Evolutionary conservation across 179 eudicot genomes (phyloP).

Genomic region (Monotropa hypopitys): DNA sequence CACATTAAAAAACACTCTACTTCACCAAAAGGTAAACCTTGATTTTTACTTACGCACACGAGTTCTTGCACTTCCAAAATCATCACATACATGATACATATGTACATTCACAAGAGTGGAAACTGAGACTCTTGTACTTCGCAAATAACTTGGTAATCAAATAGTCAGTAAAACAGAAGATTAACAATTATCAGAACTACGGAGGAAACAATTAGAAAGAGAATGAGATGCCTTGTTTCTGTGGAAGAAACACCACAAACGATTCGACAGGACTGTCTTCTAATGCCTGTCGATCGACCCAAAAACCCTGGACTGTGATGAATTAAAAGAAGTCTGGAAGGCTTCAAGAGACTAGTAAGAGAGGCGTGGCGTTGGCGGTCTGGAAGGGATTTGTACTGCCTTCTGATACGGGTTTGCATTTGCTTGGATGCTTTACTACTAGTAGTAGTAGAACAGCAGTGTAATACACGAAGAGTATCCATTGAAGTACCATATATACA

Average conservation of each 20-base stretch:
- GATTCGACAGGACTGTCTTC: slow-evolving; percentile 2
- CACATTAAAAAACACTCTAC: neutral
- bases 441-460: slow-evolving; percentile 10
- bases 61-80: neutral
- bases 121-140: neutral
- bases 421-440: neutral
- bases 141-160: neutral
- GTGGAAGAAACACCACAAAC: slow-evolving; percentile 30
- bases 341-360: slow-evolving; percentile 1
- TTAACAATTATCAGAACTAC: neutral
- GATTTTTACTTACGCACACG: neutral
- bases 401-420: neutral
- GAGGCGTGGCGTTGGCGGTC: neutral
- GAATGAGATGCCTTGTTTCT: slow-evolving; percentile 18
- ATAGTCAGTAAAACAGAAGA: neutral
- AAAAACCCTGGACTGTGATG: slow-evolving; percentile 5
- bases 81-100: neutral
- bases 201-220: neutral
- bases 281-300: slow-evolving; percentile 6
- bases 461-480: slow-evolving; percentile 21
- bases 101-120: neutral
- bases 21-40: neutral
- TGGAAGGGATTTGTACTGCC: slow-evolving; percentile 16
- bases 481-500: neutral
- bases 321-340: slow-evolving; percentile 3